phyloP scores from a whole-genome alignment of 176 grass and related monocot genomes.

The Carex myosuroides region DNA sequence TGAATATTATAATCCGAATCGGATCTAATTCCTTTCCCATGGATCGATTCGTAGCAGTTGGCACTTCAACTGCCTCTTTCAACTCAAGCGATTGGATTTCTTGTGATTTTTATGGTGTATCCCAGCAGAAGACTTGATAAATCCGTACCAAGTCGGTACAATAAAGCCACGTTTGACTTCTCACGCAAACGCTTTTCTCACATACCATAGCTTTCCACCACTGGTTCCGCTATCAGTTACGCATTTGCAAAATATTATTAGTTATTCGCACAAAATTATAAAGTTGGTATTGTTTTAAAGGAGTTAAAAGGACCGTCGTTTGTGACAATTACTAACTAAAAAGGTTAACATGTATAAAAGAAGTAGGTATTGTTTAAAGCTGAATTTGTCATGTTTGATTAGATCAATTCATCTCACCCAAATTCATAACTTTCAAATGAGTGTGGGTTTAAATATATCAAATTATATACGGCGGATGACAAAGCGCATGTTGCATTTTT shows the following conservation, averaged over 20 bases:
- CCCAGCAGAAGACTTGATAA: too few species aligned
- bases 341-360: neutral
- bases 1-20: slow-evolving; percentile 3
- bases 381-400: neutral
- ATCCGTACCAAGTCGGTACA: neutral
- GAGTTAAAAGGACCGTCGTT: neutral
- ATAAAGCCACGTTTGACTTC: neutral
- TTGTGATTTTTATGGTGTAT: neutral
- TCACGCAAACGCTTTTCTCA: too few species aligned
- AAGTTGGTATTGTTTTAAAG: too few species aligned
- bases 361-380: neutral
- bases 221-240: too few species aligned
- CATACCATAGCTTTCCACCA: too few species aligned
- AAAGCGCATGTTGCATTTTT: too few species aligned
- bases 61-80: neutral
- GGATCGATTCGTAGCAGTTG: neutral
- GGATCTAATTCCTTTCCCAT: slow-evolving; percentile 15
- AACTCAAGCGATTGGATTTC: neutral
- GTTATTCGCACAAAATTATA: too few species aligned
- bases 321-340: neutral
- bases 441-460: neutral
- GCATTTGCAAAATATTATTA: too few species aligned
- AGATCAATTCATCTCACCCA: neutral
- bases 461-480: too few species aligned
- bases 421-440: neutral